Conservation (phyloP, 2,329 filamentous ascomycete genomes). For the Coleophoma cylindrospora region DNA sequence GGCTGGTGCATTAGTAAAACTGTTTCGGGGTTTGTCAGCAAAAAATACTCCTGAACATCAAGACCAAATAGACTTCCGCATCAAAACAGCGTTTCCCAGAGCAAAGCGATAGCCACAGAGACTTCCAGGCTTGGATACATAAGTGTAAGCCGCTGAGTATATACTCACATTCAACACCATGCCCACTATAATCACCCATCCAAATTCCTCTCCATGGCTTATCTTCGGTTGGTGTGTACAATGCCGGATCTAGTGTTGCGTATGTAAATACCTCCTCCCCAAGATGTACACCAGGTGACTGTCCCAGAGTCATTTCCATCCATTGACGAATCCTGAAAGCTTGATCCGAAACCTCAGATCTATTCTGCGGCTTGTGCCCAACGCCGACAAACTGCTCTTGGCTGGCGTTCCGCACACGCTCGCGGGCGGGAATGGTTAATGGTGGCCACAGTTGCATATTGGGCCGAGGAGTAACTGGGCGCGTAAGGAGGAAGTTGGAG, state of each 20-base stretch:
- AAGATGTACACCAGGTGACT: slow-evolving; percentile 39
- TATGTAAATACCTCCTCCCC: slow-evolving; percentile 57
- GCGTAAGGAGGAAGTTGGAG: slow-evolving; percentile 64
- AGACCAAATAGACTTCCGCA: no score
- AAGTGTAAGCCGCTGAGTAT: no score
- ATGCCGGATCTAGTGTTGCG: slow-evolving; percentile 62
- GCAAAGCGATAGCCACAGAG: no score
- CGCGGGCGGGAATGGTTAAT: slow-evolving; percentile 55
- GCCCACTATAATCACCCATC: slow-evolving; percentile 80
- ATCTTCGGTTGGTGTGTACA: slow-evolving; percentile 75
- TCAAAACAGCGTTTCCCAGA: no score
- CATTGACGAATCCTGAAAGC: slow-evolving; percentile 73
- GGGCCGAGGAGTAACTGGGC: slow-evolving; percentile 35
- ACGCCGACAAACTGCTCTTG: slow-evolving; percentile 34
- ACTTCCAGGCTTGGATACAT: no score
- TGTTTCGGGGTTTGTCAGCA: no score
- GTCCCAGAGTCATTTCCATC: slow-evolving; percentile 57
- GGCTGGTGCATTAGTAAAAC: slow-evolving; percentile 75
- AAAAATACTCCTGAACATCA: no score
- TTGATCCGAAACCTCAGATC: slow-evolving; percentile 59
- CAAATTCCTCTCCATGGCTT: slow-evolving; percentile 90
- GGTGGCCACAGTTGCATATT: slow-evolving; percentile 69
- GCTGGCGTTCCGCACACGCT: slow-evolving; percentile 42
- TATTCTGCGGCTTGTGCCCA: slow-evolving; percentile 40
- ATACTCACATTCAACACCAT: slow-evolving; percentile 68